phyloP scores from a whole-genome alignment of 768 basidiomycete genomes.

The Boletus tylopilopsis region DNA sequence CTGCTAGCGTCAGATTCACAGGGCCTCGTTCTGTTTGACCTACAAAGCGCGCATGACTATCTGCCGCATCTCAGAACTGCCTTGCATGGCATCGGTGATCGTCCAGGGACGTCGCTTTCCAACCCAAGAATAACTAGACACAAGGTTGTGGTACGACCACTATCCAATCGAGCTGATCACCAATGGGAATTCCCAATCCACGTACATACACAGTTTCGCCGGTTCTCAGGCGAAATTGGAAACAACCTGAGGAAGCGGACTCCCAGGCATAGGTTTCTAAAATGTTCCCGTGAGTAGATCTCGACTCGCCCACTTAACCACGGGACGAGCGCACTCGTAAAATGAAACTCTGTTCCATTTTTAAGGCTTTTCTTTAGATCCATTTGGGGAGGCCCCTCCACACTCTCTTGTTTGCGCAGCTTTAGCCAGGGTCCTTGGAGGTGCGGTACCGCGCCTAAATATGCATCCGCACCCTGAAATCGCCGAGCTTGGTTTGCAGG shows the following conservation, averaged over 20 bases:
- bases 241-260: slow-evolving; percentile 5
- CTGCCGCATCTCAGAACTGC: too few species aligned
- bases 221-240: slow-evolving; percentile 20
- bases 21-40: neutral
- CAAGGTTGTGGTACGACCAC: neutral
- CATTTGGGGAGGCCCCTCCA: neutral
- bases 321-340: neutral
- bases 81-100: slow-evolving; percentile 9
- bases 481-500: too few species aligned
- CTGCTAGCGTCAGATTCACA: slow-evolving; percentile 2
- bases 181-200: neutral
- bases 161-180: slow-evolving; percentile 9
- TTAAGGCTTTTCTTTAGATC: neutral
- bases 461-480: neutral
- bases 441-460: slow-evolving; percentile 18
- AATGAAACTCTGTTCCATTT: slow-evolving; percentile 23
- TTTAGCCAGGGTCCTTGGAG: slow-evolving; percentile 5
- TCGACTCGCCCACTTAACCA: slow-evolving; percentile 2
- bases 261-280: slow-evolving; percentile 20
- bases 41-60: neutral
- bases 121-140: slow-evolving; percentile 9
- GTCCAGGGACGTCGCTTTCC: slow-evolving; percentile 1
- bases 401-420: neutral
- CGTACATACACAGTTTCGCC: neutral
- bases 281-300: slow-evolving; percentile 18